Percentiles rank a stretch among this genome's conserved stretches.
phyloP scores from a whole-genome alignment of 345 rosid species.

The Camelina laxa region DNA sequence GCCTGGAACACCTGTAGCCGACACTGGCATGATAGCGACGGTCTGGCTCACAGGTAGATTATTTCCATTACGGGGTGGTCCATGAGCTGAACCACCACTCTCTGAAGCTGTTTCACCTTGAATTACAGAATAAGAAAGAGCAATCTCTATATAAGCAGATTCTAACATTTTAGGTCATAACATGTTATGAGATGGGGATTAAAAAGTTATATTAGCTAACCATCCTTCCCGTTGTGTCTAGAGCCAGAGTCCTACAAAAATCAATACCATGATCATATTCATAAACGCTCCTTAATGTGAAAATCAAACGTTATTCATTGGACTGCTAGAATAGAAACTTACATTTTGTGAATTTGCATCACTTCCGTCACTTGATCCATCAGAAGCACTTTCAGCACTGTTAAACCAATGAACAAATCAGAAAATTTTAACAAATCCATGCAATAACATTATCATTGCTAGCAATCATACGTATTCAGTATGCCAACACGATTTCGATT shows the following conservation, averaged over 20 bases:
- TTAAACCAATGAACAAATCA: conserved; percentile 31
- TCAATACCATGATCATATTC: conserved; percentile 24
- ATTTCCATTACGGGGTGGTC: conserved; percentile 67
- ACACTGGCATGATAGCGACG: conserved; percentile 58
- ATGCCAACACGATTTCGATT: conserved; percentile 15
- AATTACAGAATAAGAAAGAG: conserved; percentile 11
- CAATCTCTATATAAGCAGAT: conserved; percentile 10
- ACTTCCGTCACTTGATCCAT: conserved; percentile 95
- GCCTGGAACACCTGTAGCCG: conserved; percentile 69
- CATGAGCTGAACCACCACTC: conserved; percentile 68
- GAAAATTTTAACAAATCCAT: conserved; percentile 39
- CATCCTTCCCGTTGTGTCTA: conserved; percentile 72
- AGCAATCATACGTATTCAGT: background rate
- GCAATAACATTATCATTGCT: conserved; percentile 15
- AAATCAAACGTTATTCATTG: background rate
- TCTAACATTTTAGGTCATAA: background rate
- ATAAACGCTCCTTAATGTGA: background rate
- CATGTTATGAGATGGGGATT: background rate
- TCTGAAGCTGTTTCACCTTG: conserved; percentile 70
- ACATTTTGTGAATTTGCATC: conserved; percentile 88
- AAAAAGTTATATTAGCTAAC: conserved; percentile 43
- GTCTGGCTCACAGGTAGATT: conserved; percentile 56
- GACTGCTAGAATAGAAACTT: conserved; percentile 35
- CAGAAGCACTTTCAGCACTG: conserved; percentile 89
- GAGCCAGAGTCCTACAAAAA: conserved; percentile 70